Evolutionary conservation across 2,329 filamentous ascomycete species (phyloP), one percentile per base, ranked within the genome.

Genomic region (Penicillium sp.): DNA sequence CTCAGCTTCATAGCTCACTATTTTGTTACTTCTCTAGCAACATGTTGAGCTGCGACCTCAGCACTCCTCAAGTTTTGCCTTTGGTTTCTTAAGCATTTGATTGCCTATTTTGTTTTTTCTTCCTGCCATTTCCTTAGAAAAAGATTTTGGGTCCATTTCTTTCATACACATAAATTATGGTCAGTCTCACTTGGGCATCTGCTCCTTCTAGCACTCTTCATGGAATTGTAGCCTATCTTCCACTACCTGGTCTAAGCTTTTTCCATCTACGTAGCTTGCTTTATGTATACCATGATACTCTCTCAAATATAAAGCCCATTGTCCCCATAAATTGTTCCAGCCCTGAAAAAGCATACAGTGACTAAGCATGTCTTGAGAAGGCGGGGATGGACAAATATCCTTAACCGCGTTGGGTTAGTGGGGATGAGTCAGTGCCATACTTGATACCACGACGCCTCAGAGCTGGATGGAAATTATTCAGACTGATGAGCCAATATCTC

Each of bases 391-490:
- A 9, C 11, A 22, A 22, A 6, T 47, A 27, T 19, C n/a, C 24
- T 18, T 47, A 49, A 35, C 27, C 46, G 46, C 31, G 10, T 49
- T 49, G 16, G 46, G 46, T 39, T 51, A 39, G 49, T 9, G 36
- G 13, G 13, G 36, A 51, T 51, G 49, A 51, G 49, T 51, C 49
- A 51, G 49, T 51, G 49, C 27, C 22, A 44, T 46, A 16, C 43
- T 27, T 46, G 43, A 11, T 27, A 46, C 18, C 27, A 22, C 46
- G 46, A 49, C n/a, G 10, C n/a, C 27, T 10, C 2, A 33, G 46
- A 35, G 46, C 9, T 7, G 13, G 4, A 35, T 18, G 27, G 1
- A 7, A 6, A 22, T 11, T 1, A 39, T 6, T n/a, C 19, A 6
- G 6, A 39, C 31, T n/a, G 19, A 24, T 14, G 10, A 27, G 19